These are phyloP conservation scores for Exserohilum rostratum DNA, from an alignment of 2,329 filamentous ascomycete species.

Conservation along the genomic window DNA sequence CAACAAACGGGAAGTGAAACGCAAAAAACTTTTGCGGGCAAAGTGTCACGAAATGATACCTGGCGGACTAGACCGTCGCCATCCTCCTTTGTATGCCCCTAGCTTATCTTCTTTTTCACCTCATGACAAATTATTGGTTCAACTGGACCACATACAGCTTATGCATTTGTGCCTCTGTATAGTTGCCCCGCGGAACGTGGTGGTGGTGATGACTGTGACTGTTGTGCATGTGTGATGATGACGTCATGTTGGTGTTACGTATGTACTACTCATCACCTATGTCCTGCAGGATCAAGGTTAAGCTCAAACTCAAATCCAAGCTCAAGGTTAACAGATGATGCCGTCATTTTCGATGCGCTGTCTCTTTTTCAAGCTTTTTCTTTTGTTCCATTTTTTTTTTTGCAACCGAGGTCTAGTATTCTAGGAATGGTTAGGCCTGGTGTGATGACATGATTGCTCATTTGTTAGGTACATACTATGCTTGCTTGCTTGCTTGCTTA, in stretches of 20 bases:
- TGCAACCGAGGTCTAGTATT: too few relatives aligned
- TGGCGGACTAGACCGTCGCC: slow-evolving; percentile 42
- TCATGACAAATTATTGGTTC: slow-evolving; percentile 6
- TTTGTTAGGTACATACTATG: too few relatives aligned
- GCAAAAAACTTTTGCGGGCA: slow-evolving; percentile 28
- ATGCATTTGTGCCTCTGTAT: background rate
- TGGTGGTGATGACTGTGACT: background rate
- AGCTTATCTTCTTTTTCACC: slow-evolving; percentile 21
- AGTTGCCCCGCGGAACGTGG: background rate
- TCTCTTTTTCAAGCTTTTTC: background rate
- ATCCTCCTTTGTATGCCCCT: too few relatives aligned
- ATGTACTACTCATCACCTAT: too few relatives aligned
- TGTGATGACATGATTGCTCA: too few relatives aligned
- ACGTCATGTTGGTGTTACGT: slow-evolving; percentile 1
- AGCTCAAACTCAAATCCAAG: too few relatives aligned
- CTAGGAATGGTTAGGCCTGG: too few relatives aligned
- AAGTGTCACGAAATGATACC: slow-evolving; percentile 48
- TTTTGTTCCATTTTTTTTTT: too few relatives aligned
- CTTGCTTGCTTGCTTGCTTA: too few relatives aligned
- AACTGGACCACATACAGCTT: background rate
- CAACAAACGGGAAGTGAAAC: too few relatives aligned
- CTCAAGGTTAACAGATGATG: background rate
- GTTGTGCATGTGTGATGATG: background rate
- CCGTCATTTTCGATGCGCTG: background rate
- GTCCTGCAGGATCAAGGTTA: too few relatives aligned